phyloP scores from a whole-genome alignment of 2,329 filamentous ascomycete species.

The Thelonectria discophora region DNA sequence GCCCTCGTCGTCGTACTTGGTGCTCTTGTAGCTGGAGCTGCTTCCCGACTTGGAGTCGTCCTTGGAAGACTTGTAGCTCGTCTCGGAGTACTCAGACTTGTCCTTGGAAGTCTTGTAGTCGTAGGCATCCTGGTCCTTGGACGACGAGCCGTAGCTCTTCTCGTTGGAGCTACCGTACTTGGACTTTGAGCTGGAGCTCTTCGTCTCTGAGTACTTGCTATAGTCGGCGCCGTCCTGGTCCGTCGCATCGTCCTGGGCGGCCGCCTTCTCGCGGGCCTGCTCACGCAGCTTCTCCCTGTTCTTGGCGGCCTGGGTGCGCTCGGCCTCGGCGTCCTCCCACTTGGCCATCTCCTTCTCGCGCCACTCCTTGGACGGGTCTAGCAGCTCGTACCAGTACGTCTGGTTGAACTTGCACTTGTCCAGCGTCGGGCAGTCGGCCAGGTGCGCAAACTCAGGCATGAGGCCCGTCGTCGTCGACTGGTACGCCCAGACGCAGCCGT shows the following conservation, averaged over 20 bases:
- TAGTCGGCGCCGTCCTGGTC: neutral
- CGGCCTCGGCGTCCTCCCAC: constrained; percentile 55
- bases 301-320: constrained; percentile 39
- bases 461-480: constrained; percentile 66
- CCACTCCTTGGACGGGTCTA: constrained; percentile 57
- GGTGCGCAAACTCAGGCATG: constrained; percentile 66
- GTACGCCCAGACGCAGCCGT: constrained; percentile 77
- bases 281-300: constrained; percentile 5
- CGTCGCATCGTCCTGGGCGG: neutral
- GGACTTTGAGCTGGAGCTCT: neutral
- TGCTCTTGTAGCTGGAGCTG: neutral
- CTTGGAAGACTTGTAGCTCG: neutral
- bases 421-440: constrained; percentile 57
- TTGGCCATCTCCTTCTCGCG: constrained; percentile 54
- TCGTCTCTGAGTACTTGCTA: neutral
- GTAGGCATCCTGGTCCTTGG: neutral
- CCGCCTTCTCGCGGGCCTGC: constrained; percentile 4
- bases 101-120: neutral
- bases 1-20: neutral
- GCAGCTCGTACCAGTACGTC: constrained; percentile 57
- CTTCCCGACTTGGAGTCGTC: neutral
- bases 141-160: neutral
- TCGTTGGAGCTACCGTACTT: neutral
- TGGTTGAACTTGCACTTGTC: constrained; percentile 62
- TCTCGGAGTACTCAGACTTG: neutral